phyloP scores from a whole-genome alignment of 805 yeast genomes.

The Saccharomycopsis sp. region DNA sequence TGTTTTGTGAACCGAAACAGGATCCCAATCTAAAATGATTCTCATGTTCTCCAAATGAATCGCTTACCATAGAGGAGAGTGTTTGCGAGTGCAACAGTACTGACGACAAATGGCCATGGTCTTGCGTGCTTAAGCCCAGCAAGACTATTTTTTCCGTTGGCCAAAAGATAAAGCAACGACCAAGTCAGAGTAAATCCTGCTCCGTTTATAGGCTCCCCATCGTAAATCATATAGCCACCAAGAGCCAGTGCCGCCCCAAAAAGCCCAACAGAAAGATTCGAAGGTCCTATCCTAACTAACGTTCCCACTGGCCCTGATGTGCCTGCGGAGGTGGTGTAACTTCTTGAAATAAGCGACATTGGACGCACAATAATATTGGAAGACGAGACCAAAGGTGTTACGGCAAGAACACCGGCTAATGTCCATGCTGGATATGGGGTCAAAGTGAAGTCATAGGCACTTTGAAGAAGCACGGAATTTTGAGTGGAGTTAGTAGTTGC shows the following conservation, averaged over 20 bases:
- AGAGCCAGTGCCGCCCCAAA: constrained; percentile 58
- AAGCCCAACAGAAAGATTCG: constrained; percentile 37
- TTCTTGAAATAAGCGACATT: constrained; percentile 11
- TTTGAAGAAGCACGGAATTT: not conserved
- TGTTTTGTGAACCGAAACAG: no score
- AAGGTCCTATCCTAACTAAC: constrained; percentile 29
- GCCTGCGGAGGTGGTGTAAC: constrained; percentile 37
- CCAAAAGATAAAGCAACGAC: constrained; percentile 67
- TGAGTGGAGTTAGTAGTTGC: not conserved
- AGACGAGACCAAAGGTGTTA: constrained; percentile 30
- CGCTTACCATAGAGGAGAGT: constrained; percentile 63
- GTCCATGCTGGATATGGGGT: constrained; percentile 46
- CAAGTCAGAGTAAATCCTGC: constrained; percentile 78
- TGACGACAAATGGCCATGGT: constrained; percentile 54
- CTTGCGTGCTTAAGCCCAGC: constrained; percentile 48
- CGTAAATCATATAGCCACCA: constrained; percentile 70
- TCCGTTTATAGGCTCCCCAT: constrained; percentile 72
- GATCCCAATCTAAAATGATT: no score
- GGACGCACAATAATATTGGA: constrained; percentile 27
- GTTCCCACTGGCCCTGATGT: constrained; percentile 35
- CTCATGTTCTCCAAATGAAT: constrained; percentile 29
- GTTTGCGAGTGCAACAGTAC: constrained; percentile 54
- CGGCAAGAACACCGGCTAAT: constrained; percentile 32
- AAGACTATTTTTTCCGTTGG: constrained; percentile 57
- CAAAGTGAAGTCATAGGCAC: constrained; percentile 26